Evolutionary conservation across 768 basidiomycete species (phyloP).

Genomic region (Myochromella boudieri): DNA sequence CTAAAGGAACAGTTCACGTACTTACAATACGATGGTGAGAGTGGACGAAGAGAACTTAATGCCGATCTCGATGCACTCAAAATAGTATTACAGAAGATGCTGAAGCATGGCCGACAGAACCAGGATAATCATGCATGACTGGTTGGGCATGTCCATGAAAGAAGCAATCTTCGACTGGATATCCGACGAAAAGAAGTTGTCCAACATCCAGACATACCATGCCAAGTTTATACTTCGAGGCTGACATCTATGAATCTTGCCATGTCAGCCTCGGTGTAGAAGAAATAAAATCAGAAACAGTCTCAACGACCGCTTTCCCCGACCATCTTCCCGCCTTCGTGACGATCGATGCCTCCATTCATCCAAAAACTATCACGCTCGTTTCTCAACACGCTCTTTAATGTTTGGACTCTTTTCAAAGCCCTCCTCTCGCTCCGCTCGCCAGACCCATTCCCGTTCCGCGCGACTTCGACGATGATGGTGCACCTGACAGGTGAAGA

Average conservation of each 20-base stretch:
- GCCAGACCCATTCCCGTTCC: slow-evolving; percentile 10
- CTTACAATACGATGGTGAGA: background rate
- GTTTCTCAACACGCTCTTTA: slow-evolving; percentile 19
- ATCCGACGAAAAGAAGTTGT: no score
- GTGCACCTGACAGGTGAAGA: slow-evolving; percentile 10
- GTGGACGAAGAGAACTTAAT: slow-evolving; percentile 3
- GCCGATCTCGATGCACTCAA: slow-evolving; percentile 4
- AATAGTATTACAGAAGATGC: slow-evolving; percentile 2
- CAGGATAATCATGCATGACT: no score
- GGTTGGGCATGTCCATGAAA: no score
- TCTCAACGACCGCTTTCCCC: background rate
- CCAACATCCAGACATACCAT: no score
- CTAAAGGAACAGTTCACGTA: slow-evolving; percentile 5
- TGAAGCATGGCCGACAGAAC: slow-evolving; percentile 7
- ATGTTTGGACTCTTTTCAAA: slow-evolving; percentile 19
- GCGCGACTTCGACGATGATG: slow-evolving; percentile 14
- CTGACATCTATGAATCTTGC: no score
- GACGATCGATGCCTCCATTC: slow-evolving; percentile 19
- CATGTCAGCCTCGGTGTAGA: slow-evolving; percentile 6
- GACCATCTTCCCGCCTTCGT: slow-evolving; percentile 3
- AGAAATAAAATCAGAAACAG: background rate
- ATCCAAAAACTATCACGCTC: slow-evolving; percentile 15
- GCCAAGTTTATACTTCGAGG: no score
- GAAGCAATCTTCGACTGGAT: background rate
- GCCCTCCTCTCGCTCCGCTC: slow-evolving; percentile 17